Evolutionary conservation across 306 rosid genomes (phyloP), one percentile per base, ranked within the genome.

Genomic region (Cicer pinnatifidum): DNA sequence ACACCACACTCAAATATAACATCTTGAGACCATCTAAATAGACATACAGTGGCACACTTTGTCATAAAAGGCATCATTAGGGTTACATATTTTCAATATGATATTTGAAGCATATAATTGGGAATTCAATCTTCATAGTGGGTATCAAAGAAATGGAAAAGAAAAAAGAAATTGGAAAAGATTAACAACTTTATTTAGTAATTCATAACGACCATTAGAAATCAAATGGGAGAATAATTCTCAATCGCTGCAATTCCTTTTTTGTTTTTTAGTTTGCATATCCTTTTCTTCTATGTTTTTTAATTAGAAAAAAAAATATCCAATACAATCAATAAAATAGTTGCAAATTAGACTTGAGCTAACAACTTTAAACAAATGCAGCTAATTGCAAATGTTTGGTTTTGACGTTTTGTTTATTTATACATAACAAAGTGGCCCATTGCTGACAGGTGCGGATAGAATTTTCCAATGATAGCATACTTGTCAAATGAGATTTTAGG

Each of bases 161-260:
- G 17, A n/a, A 50, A 28, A 28, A 28, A 41, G 6, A 38, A 58
- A 20, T 59, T 43, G 83, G 1, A 50, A 80, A 80, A 28, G 53
- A 43, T 17, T 47, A 43, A 47, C 16, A 45, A 59, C 19, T 40
- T 7, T 11, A 20, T 73, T 37, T 80, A 66, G 61, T 9, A 68
- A 51, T 81, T 41, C 33, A 50, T 66, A 57, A 73, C 76, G 52
- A 58, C 59, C 80, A 15, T 67, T 38, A 59, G 16, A 66, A 13
- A 47, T 20, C 63, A 75, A 10, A 67, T 28, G 5, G 9, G 6
- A 58, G 41, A 58, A 58, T 23, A 57, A 28, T 10, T 57, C 40
- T 58, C 17, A 58, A 58, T 58, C 13, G 28, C 64, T 9, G 1
- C 64, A 58, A 57, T 23, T 10, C 13, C 40, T 20, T 20, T 19